Evolutionary conservation across 495 filamentous ascomycete genomes (phyloP), one percentile per base, ranked within the genome.

Genomic region (Staphylotrichum longicolle): DNA sequence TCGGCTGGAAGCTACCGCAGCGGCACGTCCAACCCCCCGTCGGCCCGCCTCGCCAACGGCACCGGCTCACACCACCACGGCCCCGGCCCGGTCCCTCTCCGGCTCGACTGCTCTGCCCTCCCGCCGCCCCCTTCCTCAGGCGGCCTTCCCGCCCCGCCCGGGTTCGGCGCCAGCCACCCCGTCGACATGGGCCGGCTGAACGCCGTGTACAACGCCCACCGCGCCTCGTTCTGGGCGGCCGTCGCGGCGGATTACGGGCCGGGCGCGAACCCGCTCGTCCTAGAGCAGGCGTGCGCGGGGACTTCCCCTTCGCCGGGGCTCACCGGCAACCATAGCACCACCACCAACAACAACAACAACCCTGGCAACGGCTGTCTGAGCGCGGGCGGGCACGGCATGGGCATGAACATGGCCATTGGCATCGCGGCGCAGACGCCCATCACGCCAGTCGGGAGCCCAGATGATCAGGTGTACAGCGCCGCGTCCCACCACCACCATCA

Each of bases 261-360:
- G 4, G 82, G 83, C 45, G 79, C 86, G 5, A 85, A 84, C 48
- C 84, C 86, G 10, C 77, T 82, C 27, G 77, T 84, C 14, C 78
- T 91, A 14, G 88, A 91, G 70, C 82, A 86, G 62, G 83, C 85
- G 7, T 91, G 88, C n/a, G 88, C 81, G 82, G 74, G 79, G n/a
- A 78, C 70, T 14, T 33, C 20, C 0, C 20, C 20, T 27, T 27
- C 20, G 20, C 20, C 20, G 1, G 20, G 20, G 20, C 20, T 27
- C 20, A 1, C 20, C 20, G 20, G 20, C 20, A 27, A 27, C 20
- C 20, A 27, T 27, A 27, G 20, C 20, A 27, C 53, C 39, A 65
- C 30, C 14, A 60, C 53, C 39, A 65, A 35, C 14, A 60, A 56
- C 57, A 42, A 47, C 54, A 63, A 70, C 45, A 52, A 68, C 34